Percentiles rank a stretch among this genome's conserved stretches.
phyloP scores from a whole-genome alignment of 2,329 filamentous ascomycete genomes.

The Arthroderma sp. region DNA sequence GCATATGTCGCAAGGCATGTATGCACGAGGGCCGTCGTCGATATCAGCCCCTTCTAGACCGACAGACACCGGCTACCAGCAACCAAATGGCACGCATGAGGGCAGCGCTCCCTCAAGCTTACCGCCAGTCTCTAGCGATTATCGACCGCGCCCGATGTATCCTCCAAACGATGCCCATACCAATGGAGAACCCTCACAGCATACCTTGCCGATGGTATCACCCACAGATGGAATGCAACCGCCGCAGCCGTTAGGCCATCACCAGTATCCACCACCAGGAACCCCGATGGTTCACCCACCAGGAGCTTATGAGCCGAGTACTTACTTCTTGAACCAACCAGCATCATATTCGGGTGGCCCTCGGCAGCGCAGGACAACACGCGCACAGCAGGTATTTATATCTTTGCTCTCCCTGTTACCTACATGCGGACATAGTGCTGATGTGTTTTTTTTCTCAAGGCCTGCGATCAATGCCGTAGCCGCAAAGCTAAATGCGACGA shows the following conservation, averaged over 20 bases:
- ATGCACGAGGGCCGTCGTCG: conserved; percentile 21
- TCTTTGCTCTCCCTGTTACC: too few relatives aligned
- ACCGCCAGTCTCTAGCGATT: conserved; percentile 21
- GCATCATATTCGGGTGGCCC: conserved; percentile 11
- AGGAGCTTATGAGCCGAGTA: conserved; percentile 18
- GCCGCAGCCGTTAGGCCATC: conserved; percentile 13
- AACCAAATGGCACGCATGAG: conserved; percentile 24
- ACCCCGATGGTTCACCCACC: conserved; percentile 15
- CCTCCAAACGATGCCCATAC: conserved; percentile 9
- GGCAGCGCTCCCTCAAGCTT: background rate
- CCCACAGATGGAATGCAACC: conserved; percentile 10
- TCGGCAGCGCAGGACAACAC: conserved; percentile 26
- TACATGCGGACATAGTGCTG: too few relatives aligned
- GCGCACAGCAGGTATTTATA: conserved; percentile 26
- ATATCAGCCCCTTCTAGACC: conserved; percentile 19
- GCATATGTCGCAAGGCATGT: conserved; percentile 7
- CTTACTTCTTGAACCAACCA: conserved; percentile 20
- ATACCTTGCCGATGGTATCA: conserved; percentile 19
- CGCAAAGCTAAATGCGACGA: conserved; percentile 90
- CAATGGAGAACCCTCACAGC: conserved; percentile 18
- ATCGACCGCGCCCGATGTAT: conserved; percentile 21
- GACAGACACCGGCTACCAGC: conserved; percentile 18
- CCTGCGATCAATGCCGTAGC: conserved; percentile 78
- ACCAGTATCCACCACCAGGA: conserved; percentile 10
- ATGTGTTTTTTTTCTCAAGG: conserved; percentile 36